Conservation (phyloP, 2,329 filamentous ascomycete species). For the Ceratocystis destructans region DNA sequence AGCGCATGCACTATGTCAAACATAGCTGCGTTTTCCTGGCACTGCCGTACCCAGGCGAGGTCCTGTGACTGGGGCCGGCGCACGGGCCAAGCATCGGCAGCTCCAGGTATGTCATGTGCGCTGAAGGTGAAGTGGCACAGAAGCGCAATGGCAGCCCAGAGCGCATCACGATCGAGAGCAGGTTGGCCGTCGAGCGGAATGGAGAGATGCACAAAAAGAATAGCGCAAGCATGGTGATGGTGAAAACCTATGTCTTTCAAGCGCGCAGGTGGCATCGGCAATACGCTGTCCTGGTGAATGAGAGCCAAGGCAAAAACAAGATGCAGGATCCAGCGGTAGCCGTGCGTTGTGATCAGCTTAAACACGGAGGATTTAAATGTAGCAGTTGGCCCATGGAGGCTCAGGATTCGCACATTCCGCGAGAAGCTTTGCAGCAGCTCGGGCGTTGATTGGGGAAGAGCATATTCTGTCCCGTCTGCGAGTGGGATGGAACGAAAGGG, state of each 20-base stretch:
- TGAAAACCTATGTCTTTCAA: constrained; percentile 31
- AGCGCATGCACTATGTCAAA: constrained; percentile 38
- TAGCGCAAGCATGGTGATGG: constrained; percentile 33
- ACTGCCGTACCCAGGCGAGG: constrained; percentile 45
- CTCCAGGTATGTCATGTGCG: constrained; percentile 30
- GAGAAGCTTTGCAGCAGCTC: constrained; percentile 1
- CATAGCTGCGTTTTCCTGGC: constrained; percentile 41
- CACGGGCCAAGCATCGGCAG: constrained; percentile 43
- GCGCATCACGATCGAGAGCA: constrained; percentile 31
- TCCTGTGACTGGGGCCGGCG: constrained; percentile 31
- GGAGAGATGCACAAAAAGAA: constrained; percentile 35
- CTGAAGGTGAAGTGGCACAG: constrained; percentile 35
- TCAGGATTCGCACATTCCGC: background rate
- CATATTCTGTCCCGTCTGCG: background rate
- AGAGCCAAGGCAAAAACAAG: constrained; percentile 18
- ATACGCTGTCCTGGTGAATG: constrained; percentile 20
- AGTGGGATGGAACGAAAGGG: constrained; percentile 1
- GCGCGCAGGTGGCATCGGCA: constrained; percentile 21
- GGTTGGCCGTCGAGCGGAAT: constrained; percentile 22
- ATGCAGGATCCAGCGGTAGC: constrained; percentile 18
- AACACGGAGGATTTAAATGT: background rate
- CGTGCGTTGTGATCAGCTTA: constrained; percentile 20
- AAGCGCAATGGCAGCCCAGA: constrained; percentile 36
- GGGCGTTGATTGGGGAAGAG: background rate
- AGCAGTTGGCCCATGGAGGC: background rate